Conservation (phyloP, 2,329 filamentous ascomycete species). For the Ophiocordyceps polyrhachis-furcata region DNA sequence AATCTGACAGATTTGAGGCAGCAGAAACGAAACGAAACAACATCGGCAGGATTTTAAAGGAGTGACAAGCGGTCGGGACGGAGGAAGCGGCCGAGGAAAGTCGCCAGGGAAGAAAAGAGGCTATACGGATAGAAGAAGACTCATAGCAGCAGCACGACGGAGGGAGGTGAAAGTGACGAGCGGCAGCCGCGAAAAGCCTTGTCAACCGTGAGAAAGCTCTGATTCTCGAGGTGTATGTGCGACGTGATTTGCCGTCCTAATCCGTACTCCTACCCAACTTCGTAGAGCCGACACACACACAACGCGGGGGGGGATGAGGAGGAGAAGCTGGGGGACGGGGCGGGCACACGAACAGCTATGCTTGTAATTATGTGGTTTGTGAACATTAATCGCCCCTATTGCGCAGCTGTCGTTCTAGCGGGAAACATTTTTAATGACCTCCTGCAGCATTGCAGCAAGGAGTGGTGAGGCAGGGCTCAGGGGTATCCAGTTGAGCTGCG, state of each 20-base stretch:
- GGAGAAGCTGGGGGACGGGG: too few species aligned
- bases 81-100: not conserved
- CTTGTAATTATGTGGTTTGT: not conserved
- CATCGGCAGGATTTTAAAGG: not conserved
- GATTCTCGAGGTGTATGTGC: not conserved
- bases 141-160: not conserved
- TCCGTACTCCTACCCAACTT: too few species aligned
- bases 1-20: not conserved
- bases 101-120: not conserved
- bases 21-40: not conserved
- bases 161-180: not conserved
- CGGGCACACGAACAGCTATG: not conserved
- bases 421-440: not conserved
- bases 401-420: not conserved
- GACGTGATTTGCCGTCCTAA: not conserved
- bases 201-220: not conserved
- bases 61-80: not conserved
- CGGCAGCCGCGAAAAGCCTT: not conserved
- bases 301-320: too few species aligned
- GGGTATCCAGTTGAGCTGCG: not conserved
- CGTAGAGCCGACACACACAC: too few species aligned
- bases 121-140: not conserved
- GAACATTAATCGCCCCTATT: not conserved
- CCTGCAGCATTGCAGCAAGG: not conserved
- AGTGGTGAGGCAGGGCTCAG: not conserved